Base-by-base conservation (phyloP, 1,284 basidiomycete species). In the Vanrija humicola region DNA sequence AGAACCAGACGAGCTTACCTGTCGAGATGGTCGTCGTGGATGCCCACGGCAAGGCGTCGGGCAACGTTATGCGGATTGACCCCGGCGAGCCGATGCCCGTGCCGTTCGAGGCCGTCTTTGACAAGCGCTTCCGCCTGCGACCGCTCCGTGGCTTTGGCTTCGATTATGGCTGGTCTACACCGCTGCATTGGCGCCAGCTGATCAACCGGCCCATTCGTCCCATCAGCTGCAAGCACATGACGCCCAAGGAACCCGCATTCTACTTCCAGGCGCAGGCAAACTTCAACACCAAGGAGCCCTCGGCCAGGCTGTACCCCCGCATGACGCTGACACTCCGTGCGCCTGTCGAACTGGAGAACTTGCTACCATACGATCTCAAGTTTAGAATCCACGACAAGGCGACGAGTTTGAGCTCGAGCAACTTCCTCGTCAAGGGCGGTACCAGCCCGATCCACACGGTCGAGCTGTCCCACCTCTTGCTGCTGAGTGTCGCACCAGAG, bases 351-450 rank as follows among this genome's bases (percentile, higher is more conserved):
- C 79, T 99, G 10, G 96, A 99, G 78, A 99, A 99, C 69, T 78
- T 98, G 23, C 79, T 99, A 44, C 97, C 97, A 1, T 97, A 89
- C 78, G 93, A 98, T 70, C 79, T 99, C 54, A 89, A 94, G 69
- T 99, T 97, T 78, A 84, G 92, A 21, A 88, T 98, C 51, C 98
- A 94, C 66, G 94, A 98, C 81, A 97, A 95, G 79, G 86, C 97
- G 61, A 88, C 88, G 2, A 87, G 92, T 65, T 89, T 95, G 69
- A 82, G 82, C 63, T 82, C 79, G 66, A 86, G 86, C 65, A 95
- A 90, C 70, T 98, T 92, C 78, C 80, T 98, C 28, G 84, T 95
- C 55, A 86, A 90, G 68, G 96, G 96, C 29, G 96, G 95, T 4
- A 81, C 94, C 45, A 97, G 95, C 83, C 96, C 96, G 9, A 88